Conservation (phyloP, 345 rosid species). For the Garcia nutans region DNA sequence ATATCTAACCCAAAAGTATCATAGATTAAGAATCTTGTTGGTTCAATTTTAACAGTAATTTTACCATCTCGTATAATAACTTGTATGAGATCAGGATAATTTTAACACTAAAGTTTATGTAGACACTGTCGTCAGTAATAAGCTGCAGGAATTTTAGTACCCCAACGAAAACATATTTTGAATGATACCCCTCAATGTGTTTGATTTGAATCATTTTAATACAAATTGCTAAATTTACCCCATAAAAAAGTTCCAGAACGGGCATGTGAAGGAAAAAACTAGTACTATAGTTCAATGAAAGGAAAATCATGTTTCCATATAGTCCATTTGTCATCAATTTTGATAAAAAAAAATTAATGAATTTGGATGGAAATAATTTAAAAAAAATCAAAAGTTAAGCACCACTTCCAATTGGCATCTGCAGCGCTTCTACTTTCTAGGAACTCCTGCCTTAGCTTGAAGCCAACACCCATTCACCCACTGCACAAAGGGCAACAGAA, state of each 20-base stretch:
- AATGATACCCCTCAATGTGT: not conserved
- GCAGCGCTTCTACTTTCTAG: not conserved
- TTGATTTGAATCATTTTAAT: not conserved
- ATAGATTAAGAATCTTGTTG: not conserved
- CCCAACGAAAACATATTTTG: not conserved
- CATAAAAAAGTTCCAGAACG: not conserved
- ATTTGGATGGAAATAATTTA: not conserved
- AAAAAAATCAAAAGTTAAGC: too few species aligned
- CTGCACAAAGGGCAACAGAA: not conserved
- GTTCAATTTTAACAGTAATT: not conserved
- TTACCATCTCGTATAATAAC: not conserved
- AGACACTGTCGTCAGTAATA: not conserved
- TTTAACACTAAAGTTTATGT: not conserved
- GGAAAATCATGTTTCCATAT: not conserved
- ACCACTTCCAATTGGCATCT: not conserved
- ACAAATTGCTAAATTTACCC: not conserved
- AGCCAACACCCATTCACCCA: not conserved
- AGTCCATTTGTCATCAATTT: not conserved
- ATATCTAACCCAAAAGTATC: not conserved
- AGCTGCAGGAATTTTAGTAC: not conserved
- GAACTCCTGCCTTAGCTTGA: not conserved
- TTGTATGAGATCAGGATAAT: not conserved
- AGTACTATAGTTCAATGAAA: not conserved
- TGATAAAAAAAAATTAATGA: too few species aligned
- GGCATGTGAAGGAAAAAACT: not conserved